Evolutionary conservation across 441 rosid species (phyloP).

Genomic region (Syzygium syzygioides): DNA sequence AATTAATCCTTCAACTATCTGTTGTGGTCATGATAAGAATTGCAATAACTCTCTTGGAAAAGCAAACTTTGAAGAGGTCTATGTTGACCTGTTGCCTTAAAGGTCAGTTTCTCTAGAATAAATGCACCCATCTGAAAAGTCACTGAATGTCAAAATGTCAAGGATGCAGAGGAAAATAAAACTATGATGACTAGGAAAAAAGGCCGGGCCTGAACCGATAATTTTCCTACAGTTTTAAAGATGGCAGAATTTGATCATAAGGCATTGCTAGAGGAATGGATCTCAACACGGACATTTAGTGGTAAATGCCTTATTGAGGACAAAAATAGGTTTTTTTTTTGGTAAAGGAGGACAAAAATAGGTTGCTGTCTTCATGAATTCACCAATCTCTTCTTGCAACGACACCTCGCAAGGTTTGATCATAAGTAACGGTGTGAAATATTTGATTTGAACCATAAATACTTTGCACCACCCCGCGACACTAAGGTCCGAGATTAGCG

Average conservation of each 20-base stretch:
- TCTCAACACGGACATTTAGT: slow-evolving; percentile 51
- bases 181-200: slow-evolving; percentile 34
- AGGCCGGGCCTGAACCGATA: slow-evolving; percentile 72
- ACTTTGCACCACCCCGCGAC: too few species aligned
- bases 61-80: slow-evolving; percentile 14
- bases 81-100: slow-evolving; percentile 28
- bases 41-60: slow-evolving; percentile 11
- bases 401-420: too few species aligned
- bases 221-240: slow-evolving; percentile 79
- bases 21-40: slow-evolving; percentile 25
- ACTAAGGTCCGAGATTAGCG: too few species aligned
- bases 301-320: slow-evolving; percentile 61
- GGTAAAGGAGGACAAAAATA: too few species aligned
- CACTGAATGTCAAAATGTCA: slow-evolving; percentile 29
- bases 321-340: too few species aligned
- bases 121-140: slow-evolving; percentile 27
- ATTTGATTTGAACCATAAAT: too few species aligned
- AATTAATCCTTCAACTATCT: slow-evolving; percentile 14
- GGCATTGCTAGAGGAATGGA: slow-evolving; percentile 96
- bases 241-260: slow-evolving; percentile 96
- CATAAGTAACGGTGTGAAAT: too few species aligned
- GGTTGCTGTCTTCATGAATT: too few species aligned
- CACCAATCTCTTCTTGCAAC: too few species aligned
- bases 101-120: slow-evolving; percentile 27
- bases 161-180: slow-evolving; percentile 24